A percentile compares a stretch with the other conserved stretches of the same genome.
phyloP scores from a whole-genome alignment of 805 yeast genomes.

The Candida nemodendra region DNA sequence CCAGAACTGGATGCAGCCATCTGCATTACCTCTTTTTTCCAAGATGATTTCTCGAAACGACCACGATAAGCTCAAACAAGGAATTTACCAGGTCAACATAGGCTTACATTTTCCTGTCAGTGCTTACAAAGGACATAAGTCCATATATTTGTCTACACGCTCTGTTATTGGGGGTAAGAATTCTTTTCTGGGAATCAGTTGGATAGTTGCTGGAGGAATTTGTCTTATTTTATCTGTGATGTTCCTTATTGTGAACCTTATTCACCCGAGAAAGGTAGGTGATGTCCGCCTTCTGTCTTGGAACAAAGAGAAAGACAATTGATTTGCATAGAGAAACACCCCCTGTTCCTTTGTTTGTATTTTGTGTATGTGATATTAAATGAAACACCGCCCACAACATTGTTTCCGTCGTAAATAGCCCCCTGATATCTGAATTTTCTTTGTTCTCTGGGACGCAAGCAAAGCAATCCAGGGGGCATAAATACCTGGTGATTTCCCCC shows the following conservation, averaged over 20 bases:
- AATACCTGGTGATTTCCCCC: no score
- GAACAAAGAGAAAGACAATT: constrained; percentile 47
- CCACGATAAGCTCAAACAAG: constrained; percentile 50
- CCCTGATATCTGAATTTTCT: no score
- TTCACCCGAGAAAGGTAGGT: constrained; percentile 69
- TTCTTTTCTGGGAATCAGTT: constrained; percentile 65
- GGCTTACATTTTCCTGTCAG: constrained; percentile 81
- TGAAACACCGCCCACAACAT: constrained; percentile 1
- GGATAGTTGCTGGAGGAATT: constrained; percentile 74
- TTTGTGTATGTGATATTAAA: no score
- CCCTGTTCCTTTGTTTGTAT: no score
- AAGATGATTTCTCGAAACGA: constrained; percentile 66
- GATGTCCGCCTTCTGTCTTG: constrained; percentile 71
- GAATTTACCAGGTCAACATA: constrained; percentile 60
- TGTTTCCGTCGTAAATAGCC: constrained; percentile 4
- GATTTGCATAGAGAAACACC: constrained; percentile 1
- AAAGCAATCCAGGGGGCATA: no score
- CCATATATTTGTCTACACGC: constrained; percentile 64
- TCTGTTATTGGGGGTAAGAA: constrained; percentile 78
- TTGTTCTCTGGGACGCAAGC: no score
- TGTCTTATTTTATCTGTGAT: constrained; percentile 57
- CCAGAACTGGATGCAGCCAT: constrained; percentile 86
- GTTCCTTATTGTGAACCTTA: constrained; percentile 52
- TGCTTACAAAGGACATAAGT: constrained; percentile 66
- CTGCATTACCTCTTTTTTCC: constrained; percentile 67